Conservation (phyloP, 1,284 basidiomycete species). For the Leccinum insolens region DNA sequence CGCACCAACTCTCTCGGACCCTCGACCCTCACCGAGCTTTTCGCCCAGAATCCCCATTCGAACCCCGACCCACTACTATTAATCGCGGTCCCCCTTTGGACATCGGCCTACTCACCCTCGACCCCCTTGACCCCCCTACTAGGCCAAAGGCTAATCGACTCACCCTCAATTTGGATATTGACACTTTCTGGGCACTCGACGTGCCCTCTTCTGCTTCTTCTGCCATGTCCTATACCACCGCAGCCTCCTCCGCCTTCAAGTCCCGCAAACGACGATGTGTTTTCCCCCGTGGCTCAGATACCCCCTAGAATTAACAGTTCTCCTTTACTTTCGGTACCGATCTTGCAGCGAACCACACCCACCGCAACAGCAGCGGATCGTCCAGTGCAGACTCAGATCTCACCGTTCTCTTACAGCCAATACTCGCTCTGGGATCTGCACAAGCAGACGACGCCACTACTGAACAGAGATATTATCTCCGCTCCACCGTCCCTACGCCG, state of each 20-base stretch:
- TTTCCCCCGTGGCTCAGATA: conserved; percentile 8
- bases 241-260: conserved; percentile 16
- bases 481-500: no score
- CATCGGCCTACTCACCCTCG: conserved; percentile 14
- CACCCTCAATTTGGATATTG: conserved; percentile 30
- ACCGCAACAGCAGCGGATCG: conserved; percentile 14
- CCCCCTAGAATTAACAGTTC: conserved; percentile 6
- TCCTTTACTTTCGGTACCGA: conserved; percentile 17
- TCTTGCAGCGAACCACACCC: conserved; percentile 5
- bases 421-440: conserved; percentile 13
- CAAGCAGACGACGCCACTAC: conserved; percentile 7
- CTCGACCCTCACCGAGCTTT: conserved; percentile 14
- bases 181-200: conserved; percentile 21
- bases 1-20: conserved; percentile 1
- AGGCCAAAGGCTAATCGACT: conserved; percentile 17
- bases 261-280: conserved; percentile 24
- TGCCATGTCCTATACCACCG: conserved; percentile 32
- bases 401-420: conserved; percentile 19
- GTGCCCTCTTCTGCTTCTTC: conserved; percentile 23
- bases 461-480: conserved; percentile 9
- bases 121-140: conserved; percentile 4
- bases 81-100: conserved; percentile 15
- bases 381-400: conserved; percentile 28
- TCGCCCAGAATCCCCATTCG: conserved; percentile 21
- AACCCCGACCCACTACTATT: conserved; percentile 19